Evolutionary conservation across 352 stramenopile genomes (phyloP).

Genomic region (Phytophthora constricta): DNA sequence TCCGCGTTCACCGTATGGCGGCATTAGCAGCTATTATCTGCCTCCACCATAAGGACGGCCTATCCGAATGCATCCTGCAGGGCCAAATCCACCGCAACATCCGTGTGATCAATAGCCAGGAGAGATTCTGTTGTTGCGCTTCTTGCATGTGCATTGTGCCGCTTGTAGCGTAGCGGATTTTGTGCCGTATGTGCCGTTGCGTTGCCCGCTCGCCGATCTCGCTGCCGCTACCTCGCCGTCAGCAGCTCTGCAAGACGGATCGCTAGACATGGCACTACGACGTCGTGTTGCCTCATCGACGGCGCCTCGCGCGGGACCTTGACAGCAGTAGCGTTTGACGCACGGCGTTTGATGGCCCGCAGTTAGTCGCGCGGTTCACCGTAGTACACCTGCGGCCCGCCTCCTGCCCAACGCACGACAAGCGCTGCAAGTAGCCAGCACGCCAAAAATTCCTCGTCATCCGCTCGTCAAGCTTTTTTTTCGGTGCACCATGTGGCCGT

Average conservation of each 20-base stretch:
- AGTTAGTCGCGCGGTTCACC: not conserved
- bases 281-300: not conserved
- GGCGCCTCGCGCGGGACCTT: not conserved
- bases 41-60: slow-evolving; percentile 12
- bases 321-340: slow-evolving; percentile 6
- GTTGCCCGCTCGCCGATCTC: slow-evolving; percentile 10
- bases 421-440: slow-evolving; percentile 18
- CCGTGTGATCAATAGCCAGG: slow-evolving; percentile 11
- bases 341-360: not conserved
- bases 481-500: slow-evolving; percentile 28
- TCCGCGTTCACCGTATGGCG: not conserved
- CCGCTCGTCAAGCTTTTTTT: slow-evolving; percentile 23
- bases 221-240: slow-evolving; percentile 14
- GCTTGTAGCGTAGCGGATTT: slow-evolving; percentile 28
- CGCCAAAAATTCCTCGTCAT: slow-evolving; percentile 41
- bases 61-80: slow-evolving; percentile 1
- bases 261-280: not conserved
- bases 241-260: not conserved
- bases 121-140: not conserved
- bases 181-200: slow-evolving; percentile 19
- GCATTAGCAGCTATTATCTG: not conserved
- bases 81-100: slow-evolving; percentile 19
- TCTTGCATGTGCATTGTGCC: too few species aligned
- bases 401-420: slow-evolving; percentile 22
- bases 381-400: not conserved